Evolutionary conservation across 2,329 filamentous ascomycete genomes (phyloP), one percentile per base, ranked within the genome.

Genomic region (Pseudocercospora musae): DNA sequence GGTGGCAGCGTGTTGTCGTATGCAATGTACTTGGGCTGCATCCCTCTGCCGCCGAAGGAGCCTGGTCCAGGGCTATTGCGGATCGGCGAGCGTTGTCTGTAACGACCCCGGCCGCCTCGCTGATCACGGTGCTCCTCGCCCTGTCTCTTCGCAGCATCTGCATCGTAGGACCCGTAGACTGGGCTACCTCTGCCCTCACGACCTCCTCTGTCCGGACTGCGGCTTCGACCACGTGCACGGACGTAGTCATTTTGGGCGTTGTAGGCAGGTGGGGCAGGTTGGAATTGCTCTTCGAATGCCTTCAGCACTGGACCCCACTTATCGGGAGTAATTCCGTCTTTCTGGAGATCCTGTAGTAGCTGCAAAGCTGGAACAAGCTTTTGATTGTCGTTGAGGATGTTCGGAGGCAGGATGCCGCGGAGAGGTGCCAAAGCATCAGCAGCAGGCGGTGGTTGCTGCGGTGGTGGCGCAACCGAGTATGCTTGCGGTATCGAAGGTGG

Each of bases 51-150:
- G 59, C 70, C 70, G 60, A 67, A 68, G 27, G 66, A 68, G 18
- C 75, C 75, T 69, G 86, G 85, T 65, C 81, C 84, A 61, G 87
- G 82, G 72, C 89, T 88, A 68, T 84, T 84, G 66, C 89, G 87
- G 60, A 86, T 85, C 59, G 86, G 82, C 50, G 93, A 96, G 73
- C 95, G 91, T 75, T 97, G 92, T 67, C 94, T 90, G 78, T 96
- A 97, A 42, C 92, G 80, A 68, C 78, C 83, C 64, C 86, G 82
- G 55, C 84, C 81, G 48, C 84, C 59, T 20, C 67, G 64, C 33
- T 70, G 69, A 23, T 70, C 67, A 37, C 66, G 61, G 23, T 53
- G 62, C 15, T 63, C 65, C 6, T 58, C 62, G 37, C 61, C 65
- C n/a, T 68, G 58, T 46, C 66, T 65, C 21, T 66, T 65, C 9